Evolutionary conservation across 192 early-diverging fungal genomes (phyloP), one percentile per base, ranked within the genome.

Genomic region (Umbelopsis sp.): DNA sequence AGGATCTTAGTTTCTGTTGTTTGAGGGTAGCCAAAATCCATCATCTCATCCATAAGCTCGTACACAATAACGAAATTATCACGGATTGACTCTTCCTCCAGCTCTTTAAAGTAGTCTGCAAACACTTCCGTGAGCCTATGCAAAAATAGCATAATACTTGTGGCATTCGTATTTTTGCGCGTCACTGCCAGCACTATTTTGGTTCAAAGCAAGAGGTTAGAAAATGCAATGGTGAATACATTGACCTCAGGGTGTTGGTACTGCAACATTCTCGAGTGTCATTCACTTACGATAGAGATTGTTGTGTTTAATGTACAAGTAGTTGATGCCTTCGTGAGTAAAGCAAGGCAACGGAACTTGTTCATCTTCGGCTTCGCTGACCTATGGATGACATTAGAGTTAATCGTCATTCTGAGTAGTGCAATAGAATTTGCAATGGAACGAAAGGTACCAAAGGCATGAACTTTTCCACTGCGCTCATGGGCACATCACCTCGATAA

Each of bases 401-500:
- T 50, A 45, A 46, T 64, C 23, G 2, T 64, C 46, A 44, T 16
- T 15, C 35, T 48, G 21, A 18, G 21, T 49, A 10, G 20, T 64
- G n/a, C 25, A 25, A n/a, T 48, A 53, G 69, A 4, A 16, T 51
- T 13, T 27, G 55, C 18, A 35, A 2, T 27, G 55, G 33, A 61
- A 61, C 4, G 25, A n/a, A 8, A 61, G 30, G 30, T 73, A 99
- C 86, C 75, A 99, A 80, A 13, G 95, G 95, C 95, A 99, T 95
- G 78, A 99, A 99, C 80, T 95, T 95, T 52, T 99, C 97, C 67
- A 97, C 93, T 23, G 95, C 91, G 50, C 86, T 86, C 89, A 97
- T 93, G 70, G 97, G 96, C 74, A 99, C 96, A 81, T 99, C 97
- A 7, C 97, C 97, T 22, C 97, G 89, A 81, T 97, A 99, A 84